Percentiles rank a stretch among this genome's conserved stretches.
phyloP scores from a whole-genome alignment of 176 grass and related monocot species.

The Microstegium vimineum region DNA sequence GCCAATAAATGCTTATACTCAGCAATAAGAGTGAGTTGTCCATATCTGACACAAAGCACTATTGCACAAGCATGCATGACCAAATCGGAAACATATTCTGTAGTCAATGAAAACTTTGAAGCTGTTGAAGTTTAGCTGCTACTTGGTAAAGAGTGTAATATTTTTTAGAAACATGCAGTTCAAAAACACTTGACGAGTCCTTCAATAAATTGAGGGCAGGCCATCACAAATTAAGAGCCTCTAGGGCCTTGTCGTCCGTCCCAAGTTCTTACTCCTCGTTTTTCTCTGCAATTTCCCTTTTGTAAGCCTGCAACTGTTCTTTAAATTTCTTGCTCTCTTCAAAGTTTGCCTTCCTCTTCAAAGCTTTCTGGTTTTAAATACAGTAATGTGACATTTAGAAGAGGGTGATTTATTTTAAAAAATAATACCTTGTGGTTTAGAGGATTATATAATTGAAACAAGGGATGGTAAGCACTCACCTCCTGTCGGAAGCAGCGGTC shows the following conservation, averaged over 20 bases:
- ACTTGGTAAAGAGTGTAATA: not conserved
- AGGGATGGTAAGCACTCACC: not conserved
- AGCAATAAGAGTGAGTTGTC: not conserved
- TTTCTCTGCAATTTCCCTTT: conserved; percentile 57
- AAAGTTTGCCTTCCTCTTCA: conserved; percentile 67
- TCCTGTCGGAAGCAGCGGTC: conserved; percentile 70
- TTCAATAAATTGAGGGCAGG: not conserved
- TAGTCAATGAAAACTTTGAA: not conserved
- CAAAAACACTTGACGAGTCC: not conserved
- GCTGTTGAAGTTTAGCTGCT: not conserved
- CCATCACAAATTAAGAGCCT: not conserved
- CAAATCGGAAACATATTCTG: not conserved
- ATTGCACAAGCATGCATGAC: not conserved
- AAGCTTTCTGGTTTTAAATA: conserved; percentile 51
- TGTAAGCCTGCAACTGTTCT: conserved; percentile 65
- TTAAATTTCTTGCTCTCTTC: conserved; percentile 81
- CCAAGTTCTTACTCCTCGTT: conserved; percentile 14
- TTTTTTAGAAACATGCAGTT: not conserved
- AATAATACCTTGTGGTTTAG: not conserved
- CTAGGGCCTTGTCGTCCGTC: not conserved
- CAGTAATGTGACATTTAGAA: not conserved
- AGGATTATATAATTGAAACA: not conserved
- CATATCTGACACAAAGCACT: not conserved
- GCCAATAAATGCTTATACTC: not conserved
- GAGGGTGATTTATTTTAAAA: not conserved